A percentile compares a stretch with the other conserved stretches of the same genome.
Conservation (phyloP, 2,329 filamentous ascomycete species). For the Aspergillus sp. region DNA sequence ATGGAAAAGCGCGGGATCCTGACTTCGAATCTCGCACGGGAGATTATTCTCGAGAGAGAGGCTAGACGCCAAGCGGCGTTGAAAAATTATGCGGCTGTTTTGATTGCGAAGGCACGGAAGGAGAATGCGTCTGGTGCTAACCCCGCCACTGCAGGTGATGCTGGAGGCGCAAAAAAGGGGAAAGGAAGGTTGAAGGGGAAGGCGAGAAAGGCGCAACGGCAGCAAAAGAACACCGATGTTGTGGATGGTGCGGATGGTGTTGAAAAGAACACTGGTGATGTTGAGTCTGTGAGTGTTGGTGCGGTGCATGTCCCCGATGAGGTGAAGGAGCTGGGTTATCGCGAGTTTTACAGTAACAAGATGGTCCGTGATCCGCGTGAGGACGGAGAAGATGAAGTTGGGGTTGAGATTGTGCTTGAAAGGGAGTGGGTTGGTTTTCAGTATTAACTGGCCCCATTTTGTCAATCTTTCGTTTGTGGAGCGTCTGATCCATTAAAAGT, state of each 20-base stretch:
- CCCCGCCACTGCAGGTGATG: background rate
- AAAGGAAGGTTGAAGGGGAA: background rate
- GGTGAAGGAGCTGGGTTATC: slow-evolving; percentile 21
- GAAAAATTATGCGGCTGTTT: background rate
- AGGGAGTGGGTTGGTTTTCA: slow-evolving; percentile 20
- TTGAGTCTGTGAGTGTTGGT: background rate
- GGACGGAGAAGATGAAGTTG: background rate
- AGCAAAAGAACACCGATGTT: background rate
- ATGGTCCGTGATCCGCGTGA: background rate
- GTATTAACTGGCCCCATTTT: background rate
- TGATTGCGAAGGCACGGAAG: background rate
- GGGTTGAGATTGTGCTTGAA: slow-evolving; percentile 13
- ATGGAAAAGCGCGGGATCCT: slow-evolving; percentile 20
- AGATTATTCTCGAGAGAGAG: slow-evolving; percentile 31
- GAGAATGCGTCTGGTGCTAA: background rate
- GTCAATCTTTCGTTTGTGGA: background rate
- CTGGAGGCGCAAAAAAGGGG: background rate
- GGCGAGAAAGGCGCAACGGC: background rate
- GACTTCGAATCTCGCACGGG: slow-evolving; percentile 15
- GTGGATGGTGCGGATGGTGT: background rate
- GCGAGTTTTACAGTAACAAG: slow-evolving; percentile 19
- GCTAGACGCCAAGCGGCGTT: slow-evolving; percentile 26
- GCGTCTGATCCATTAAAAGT: no score
- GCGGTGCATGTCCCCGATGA: slow-evolving; percentile 3
- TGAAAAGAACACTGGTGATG: background rate